Percentiles rank a stretch among this genome's conserved stretches.
Evolutionary conservation across 2,329 filamentous ascomycete genomes (phyloP).

Genomic region (Sarocladiaceae sp.): DNA sequence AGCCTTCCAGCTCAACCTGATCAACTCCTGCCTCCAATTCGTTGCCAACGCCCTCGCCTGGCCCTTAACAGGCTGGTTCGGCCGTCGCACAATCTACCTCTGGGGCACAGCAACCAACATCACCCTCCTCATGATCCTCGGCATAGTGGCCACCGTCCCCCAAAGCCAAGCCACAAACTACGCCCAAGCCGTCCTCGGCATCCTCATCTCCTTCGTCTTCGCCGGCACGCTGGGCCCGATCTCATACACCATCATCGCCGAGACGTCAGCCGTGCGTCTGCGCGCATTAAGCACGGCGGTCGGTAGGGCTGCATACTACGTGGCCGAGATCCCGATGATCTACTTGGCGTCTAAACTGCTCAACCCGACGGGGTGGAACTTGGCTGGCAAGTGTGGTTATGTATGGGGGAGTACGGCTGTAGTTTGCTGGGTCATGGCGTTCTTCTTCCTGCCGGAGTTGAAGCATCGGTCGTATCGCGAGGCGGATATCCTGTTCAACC

Average conservation of each 20-base stretch:
- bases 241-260: conserved; percentile 31
- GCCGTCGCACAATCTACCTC: conserved; percentile 35
- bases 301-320: conserved; percentile 34
- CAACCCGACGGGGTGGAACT: conserved; percentile 33
- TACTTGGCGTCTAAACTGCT: conserved; percentile 34
- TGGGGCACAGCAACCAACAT: conserved; percentile 30
- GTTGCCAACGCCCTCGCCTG: conserved; percentile 30
- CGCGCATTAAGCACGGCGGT: conserved; percentile 21
- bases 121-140: conserved; percentile 30
- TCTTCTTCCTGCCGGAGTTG: conserved; percentile 39
- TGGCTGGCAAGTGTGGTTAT: conserved; percentile 41
- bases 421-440: conserved; percentile 35
- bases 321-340: conserved; percentile 37
- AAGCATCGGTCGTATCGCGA: conserved; percentile 35
- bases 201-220: conserved; percentile 35
- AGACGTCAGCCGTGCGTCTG: conserved; percentile 29
- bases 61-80: conserved; percentile 31
- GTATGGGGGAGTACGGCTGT: conserved; percentile 40
- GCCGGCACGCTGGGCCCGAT: conserved; percentile 28
- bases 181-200: conserved; percentile 30
- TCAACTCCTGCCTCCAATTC: conserved; percentile 24
- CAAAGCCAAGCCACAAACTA: conserved; percentile 29
- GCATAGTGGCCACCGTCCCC: conserved; percentile 27
- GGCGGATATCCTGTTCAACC: conserved; percentile 39
- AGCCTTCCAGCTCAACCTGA: conserved; percentile 21